Evolutionary conservation across 78 protist species (phyloP).

Genomic region (Dictyostelium purpureum): DNA sequence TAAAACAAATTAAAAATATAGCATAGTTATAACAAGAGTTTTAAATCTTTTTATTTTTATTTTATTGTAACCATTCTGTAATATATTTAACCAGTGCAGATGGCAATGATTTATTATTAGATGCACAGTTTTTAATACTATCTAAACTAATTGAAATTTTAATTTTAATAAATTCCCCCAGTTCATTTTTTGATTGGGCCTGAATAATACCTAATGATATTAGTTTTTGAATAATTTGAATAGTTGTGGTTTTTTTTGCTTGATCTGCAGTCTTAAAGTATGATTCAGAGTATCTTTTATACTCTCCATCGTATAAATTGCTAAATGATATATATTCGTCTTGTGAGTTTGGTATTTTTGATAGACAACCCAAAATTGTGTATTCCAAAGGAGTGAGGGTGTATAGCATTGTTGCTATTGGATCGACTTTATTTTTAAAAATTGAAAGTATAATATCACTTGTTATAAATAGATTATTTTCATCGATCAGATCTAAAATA

Average conservation of each 20-base stretch:
- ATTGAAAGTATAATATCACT: not conserved
- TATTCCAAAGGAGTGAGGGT: not conserved
- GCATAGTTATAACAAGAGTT: not conserved
- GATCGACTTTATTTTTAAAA: not conserved
- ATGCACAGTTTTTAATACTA: not conserved
- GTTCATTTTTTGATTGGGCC: not conserved
- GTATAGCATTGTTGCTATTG: not conserved
- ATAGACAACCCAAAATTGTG: not conserved
- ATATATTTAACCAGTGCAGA: conserved; percentile 9
- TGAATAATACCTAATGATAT: not conserved
- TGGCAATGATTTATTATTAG: conserved; percentile 19
- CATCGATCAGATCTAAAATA: not conserved
- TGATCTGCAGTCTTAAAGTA: not conserved
- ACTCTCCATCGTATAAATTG: conserved; percentile 26
- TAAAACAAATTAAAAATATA: not conserved
- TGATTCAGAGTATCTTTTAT: not conserved
- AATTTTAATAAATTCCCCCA: not conserved
- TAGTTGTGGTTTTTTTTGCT: not conserved
- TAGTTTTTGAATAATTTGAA: not conserved
- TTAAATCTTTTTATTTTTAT: not conserved
- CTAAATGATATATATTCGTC: not conserved
- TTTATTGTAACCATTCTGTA: conserved; percentile 41
- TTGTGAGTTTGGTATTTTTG: not conserved
- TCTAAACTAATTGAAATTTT: not conserved
- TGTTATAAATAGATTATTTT: not conserved